These are phyloP conservation scores for Luffa aegyptiaca DNA, from an alignment of 306 rosid species.

Conservation along the genomic window DNA sequence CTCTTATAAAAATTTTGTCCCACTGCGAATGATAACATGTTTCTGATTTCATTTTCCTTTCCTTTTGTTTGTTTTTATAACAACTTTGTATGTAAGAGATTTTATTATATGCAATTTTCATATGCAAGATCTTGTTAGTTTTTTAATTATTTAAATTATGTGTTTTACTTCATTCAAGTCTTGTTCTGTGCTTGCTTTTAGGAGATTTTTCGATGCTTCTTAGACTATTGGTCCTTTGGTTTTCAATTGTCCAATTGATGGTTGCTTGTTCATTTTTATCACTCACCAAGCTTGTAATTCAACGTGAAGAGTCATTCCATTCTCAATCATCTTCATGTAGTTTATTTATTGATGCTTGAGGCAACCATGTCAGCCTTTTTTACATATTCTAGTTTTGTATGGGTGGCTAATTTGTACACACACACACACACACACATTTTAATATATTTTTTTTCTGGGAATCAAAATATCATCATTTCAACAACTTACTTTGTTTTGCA, in stretches of 20 bases:
- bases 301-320: background rate
- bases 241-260: background rate
- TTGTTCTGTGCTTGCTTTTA: background rate
- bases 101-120: background rate
- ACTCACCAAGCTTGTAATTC: background rate
- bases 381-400: no score
- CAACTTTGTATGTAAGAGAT: background rate
- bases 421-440: no score
- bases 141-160: background rate
- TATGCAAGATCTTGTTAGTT: background rate
- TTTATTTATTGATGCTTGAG: no score
- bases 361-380: no score
- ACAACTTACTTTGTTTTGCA: no score
- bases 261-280: background rate
- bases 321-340: background rate
- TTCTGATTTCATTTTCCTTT: background rate
- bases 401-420: no score
- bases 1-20: background rate
- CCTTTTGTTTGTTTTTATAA: background rate
- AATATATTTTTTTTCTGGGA: no score
- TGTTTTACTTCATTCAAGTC: background rate
- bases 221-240: background rate
- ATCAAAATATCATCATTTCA: no score
- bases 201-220: background rate
- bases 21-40: background rate